phyloP scores from a whole-genome alignment of 257 asterid genomes.

The Solanum pimpinellifolium region DNA sequence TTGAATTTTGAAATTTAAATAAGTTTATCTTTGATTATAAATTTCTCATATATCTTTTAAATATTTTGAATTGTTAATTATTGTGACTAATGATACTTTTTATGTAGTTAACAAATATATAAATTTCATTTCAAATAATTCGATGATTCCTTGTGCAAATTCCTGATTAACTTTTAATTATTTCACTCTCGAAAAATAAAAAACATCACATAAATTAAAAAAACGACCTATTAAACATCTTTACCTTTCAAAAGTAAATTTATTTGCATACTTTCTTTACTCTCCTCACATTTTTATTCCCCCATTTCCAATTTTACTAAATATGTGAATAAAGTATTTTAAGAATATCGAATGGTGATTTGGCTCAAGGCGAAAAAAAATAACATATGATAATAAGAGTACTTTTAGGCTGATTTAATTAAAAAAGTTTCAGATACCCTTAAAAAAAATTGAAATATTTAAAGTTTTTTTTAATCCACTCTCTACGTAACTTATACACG shows the following conservation, averaged over 20 bases:
- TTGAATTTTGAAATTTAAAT: too few species aligned
- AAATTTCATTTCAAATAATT: too few species aligned
- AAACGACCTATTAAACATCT: neutral
- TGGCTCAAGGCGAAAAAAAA: rapidly evolving
- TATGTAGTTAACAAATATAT: too few species aligned
- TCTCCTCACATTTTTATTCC: neutral
- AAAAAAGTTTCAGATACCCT: rapidly evolving
- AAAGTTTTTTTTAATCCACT: neutral
- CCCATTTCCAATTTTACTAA: neutral
- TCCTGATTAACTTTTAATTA: too few species aligned
- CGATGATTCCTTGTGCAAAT: too few species aligned
- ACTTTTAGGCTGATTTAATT: neutral
- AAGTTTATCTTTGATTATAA: too few species aligned
- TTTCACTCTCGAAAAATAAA: too few species aligned
- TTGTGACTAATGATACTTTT: too few species aligned
- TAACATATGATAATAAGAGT: neutral
- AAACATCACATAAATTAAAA: too few species aligned
- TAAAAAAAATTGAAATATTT: neutral
- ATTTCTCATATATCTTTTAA: too few species aligned
- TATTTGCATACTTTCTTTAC: neutral
- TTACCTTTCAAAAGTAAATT: neutral
- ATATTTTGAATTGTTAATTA: too few species aligned
- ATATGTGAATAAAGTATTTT: neutral
- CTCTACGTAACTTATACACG: neutral
- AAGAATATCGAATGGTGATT: neutral